phyloP scores from a whole-genome alignment of 2,329 filamentous ascomycete species.

The Taxawa tesnikishii region DNA sequence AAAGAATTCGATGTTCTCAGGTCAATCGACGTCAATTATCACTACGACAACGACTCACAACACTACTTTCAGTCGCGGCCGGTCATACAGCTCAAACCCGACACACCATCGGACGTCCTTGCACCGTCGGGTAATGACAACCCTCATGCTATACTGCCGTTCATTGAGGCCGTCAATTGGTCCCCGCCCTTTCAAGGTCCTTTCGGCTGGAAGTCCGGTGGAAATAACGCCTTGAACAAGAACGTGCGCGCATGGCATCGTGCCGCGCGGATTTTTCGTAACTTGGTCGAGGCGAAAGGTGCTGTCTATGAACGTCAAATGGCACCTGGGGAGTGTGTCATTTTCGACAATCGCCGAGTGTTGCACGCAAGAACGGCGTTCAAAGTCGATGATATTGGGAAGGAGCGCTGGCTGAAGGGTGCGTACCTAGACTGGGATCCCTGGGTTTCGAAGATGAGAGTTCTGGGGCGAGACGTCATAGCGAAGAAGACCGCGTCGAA shows the following conservation, averaged over 20 bases:
- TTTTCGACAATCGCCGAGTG: conserved; percentile 86
- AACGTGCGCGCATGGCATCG: conserved; percentile 31
- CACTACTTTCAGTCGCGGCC: conserved; percentile 16
- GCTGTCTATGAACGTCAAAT: conserved; percentile 61
- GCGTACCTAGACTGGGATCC: conserved; percentile 66
- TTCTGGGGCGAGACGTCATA: no score
- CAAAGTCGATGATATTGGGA: conserved; percentile 46
- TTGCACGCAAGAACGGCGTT: conserved; percentile 74
- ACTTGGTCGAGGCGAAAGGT: conserved; percentile 41
- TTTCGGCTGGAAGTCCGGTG: conserved; percentile 7
- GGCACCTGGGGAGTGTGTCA: conserved; percentile 70
- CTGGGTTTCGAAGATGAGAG: conserved; percentile 28
- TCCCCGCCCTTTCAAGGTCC: conserved; percentile 24
- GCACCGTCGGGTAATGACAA: no score
- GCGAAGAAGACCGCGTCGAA: no score
- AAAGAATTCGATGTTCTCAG: conserved; percentile 8
- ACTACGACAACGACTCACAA: conserved; percentile 35
- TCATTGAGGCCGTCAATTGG: conserved; percentile 20
- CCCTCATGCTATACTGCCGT: no score
- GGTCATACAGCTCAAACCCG: conserved; percentile 12
- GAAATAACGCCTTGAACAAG: neutral
- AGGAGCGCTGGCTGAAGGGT: conserved; percentile 70
- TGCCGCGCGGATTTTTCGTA: conserved; percentile 44
- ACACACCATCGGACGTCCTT: no score
- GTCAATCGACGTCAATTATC: conserved; percentile 32